These are phyloP conservation scores for Astrephomene gubernaculifera DNA, from an alignment of 139 green algal genomes.

Conservation along the genomic window DNA sequence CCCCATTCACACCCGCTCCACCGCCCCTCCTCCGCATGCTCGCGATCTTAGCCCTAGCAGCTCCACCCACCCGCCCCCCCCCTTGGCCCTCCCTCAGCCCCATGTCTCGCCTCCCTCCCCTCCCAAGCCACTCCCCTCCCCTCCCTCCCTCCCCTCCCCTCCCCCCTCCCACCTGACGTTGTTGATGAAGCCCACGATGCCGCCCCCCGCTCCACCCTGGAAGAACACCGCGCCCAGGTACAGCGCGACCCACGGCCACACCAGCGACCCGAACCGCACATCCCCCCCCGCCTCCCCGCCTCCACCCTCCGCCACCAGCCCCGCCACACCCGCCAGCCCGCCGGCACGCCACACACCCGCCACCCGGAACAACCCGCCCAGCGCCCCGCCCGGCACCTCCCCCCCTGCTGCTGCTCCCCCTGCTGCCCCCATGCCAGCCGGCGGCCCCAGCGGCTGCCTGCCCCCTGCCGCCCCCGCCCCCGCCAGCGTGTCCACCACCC, in stretches of 20 bases:
- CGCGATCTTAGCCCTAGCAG: too few species aligned
- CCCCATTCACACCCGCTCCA: neutral
- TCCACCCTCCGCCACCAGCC: neutral
- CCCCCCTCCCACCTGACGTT: constrained; percentile 63
- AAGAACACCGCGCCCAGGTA: constrained; percentile 67
- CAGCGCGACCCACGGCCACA: constrained; percentile 49
- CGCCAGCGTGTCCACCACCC: constrained; percentile 64
- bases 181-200: constrained; percentile 76
- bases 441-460: too few species aligned
- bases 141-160: neutral
- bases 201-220: constrained; percentile 61
- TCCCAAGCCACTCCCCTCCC: neutral
- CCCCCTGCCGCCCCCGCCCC: neutral
- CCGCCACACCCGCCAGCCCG: neutral
- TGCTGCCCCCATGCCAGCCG: too few species aligned
- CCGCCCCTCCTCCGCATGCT: neutral
- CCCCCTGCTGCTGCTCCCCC: too few species aligned
- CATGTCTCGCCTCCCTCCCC: neutral
- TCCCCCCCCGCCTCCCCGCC: neutral
- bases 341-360: neutral
- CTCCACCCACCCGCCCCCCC: neutral
- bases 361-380: neutral
- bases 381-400: too few species aligned
- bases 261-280: constrained; percentile 48
- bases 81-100: neutral